Percentiles rank a stretch among this genome's conserved stretches.
Conservation (phyloP, 225 moss, liverwort and hornwort species). For the Marchantia polymorpha region DNA sequence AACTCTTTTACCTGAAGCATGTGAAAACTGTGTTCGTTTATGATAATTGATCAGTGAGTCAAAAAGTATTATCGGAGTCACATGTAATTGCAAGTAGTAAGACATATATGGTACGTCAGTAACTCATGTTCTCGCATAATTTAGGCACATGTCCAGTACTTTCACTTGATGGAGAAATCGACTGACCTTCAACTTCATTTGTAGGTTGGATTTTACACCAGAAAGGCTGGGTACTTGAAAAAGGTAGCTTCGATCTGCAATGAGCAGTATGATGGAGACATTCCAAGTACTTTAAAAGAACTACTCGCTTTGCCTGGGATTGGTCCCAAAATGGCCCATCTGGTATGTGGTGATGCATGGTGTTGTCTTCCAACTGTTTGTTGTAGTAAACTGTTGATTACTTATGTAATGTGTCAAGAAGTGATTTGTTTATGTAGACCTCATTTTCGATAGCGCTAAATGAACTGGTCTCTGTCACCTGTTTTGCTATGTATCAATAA, state of each 20-base stretch:
- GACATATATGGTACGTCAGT: not conserved
- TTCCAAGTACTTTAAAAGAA: conserved; percentile 38
- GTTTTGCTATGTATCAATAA: no score
- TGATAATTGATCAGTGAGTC: not conserved
- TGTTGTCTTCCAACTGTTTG: not conserved
- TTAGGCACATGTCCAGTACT: not conserved
- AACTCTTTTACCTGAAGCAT: no score
- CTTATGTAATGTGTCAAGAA: no score
- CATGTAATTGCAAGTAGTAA: not conserved
- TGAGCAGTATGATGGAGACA: conserved; percentile 41
- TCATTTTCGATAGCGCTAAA: no score
- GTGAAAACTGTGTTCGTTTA: no score
- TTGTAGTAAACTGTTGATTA: not conserved
- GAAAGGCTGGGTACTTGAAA: conserved; percentile 48
- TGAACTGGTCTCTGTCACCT: no score
- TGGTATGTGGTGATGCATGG: conserved; percentile 24
- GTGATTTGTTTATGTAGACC: no score
- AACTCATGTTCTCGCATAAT: not conserved
- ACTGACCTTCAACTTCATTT: not conserved
- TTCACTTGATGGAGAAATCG: not conserved
- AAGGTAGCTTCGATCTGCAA: conserved; percentile 43
- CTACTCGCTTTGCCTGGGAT: conserved; percentile 47
- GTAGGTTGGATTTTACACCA: conserved; percentile 51
- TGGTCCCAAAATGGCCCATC: conserved; percentile 54
- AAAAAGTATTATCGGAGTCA: not conserved